These are phyloP conservation scores for Cryptosporidium ryanae DNA, from an alignment of 169 alveolate genomes.

Conservation along the genomic window DNA sequence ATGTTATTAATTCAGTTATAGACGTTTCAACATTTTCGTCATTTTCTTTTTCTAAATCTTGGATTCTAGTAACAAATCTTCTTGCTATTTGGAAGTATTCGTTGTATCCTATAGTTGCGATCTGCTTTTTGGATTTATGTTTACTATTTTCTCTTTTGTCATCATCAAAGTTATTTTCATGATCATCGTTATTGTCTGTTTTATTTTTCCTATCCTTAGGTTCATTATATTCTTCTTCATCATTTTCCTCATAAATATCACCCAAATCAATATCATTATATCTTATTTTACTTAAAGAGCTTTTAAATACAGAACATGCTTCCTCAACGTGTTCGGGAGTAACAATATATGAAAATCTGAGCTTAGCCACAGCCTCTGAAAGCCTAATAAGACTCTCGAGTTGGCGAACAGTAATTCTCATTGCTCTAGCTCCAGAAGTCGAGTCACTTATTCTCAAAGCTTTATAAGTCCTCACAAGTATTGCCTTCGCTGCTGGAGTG, in stretches of 20 bases:
- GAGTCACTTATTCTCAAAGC: constrained; percentile 91
- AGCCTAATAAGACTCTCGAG: constrained; percentile 94
- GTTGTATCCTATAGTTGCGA: constrained; percentile 31
- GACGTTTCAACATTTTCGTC: background rate
- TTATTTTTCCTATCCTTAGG: no score
- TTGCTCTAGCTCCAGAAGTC: constrained; percentile 86
- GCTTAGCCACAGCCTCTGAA: constrained; percentile 95
- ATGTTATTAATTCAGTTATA: constrained; percentile 46
- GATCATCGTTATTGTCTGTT: background rate
- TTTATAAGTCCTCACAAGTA: constrained; percentile 90
- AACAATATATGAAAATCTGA: constrained; percentile 90
- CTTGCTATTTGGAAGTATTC: constrained; percentile 67
- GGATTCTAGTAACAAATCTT: constrained; percentile 32
- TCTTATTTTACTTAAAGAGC: constrained; percentile 87
- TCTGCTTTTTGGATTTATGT: constrained; percentile 6
- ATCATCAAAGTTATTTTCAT: background rate
- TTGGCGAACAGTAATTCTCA: constrained; percentile 96
- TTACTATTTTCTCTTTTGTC: background rate
- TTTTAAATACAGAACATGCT: constrained; percentile 91
- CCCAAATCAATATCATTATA: constrained; percentile 83
- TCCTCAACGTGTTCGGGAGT: constrained; percentile 92
- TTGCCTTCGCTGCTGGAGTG: constrained; percentile 91
- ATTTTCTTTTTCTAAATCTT: constrained; percentile 3
- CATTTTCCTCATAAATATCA: constrained; percentile 36
- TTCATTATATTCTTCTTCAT: constrained; percentile 12